These are phyloP conservation scores for Vitis hybrid DNA, from an alignment of 177 flowering plant genomes.

Conservation along the genomic window DNA sequence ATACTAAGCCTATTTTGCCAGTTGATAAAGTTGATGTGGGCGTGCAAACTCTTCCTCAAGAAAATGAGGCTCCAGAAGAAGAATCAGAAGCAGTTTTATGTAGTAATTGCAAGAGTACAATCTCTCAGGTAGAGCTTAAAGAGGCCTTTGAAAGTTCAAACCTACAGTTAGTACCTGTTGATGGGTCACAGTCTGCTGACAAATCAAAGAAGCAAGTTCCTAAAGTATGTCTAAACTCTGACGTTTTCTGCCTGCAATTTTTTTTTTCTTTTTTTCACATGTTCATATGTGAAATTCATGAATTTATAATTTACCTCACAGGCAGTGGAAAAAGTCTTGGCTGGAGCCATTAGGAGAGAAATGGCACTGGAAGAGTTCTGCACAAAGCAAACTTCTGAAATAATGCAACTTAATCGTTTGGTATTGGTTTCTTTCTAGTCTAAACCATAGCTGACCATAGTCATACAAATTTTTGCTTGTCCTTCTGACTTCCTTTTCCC, in stretches of 20 bases:
- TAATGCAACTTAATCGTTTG: conserved; percentile 83
- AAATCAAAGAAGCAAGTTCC: conserved; percentile 65
- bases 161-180: conserved; percentile 54
- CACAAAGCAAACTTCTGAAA: conserved; percentile 77
- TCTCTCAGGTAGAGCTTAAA: conserved; percentile 29
- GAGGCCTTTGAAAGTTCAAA: conserved; percentile 41
- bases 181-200: conserved; percentile 42
- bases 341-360: conserved; percentile 95
- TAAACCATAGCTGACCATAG: not conserved
- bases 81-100: conserved; percentile 41
- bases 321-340: conserved; percentile 97
- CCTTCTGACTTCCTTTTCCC: not conserved
- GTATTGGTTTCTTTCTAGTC: conserved; percentile 34
- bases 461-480: not conserved
- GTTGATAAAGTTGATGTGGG: conserved; percentile 70
- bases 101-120: conserved; percentile 50
- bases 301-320: conserved; percentile 22
- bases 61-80: conserved; percentile 23
- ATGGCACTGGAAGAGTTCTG: conserved; percentile 92
- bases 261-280: not conserved
- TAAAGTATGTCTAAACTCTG: conserved; percentile 42
- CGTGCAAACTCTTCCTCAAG: conserved; percentile 58
- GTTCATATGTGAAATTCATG: not conserved
- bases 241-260: not conserved
- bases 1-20: conserved; percentile 34